Percentiles rank a stretch among this genome's conserved stretches.
phyloP scores from a whole-genome alignment of 2,329 filamentous ascomycete species.

The Grosmannia clavigera region DNA sequence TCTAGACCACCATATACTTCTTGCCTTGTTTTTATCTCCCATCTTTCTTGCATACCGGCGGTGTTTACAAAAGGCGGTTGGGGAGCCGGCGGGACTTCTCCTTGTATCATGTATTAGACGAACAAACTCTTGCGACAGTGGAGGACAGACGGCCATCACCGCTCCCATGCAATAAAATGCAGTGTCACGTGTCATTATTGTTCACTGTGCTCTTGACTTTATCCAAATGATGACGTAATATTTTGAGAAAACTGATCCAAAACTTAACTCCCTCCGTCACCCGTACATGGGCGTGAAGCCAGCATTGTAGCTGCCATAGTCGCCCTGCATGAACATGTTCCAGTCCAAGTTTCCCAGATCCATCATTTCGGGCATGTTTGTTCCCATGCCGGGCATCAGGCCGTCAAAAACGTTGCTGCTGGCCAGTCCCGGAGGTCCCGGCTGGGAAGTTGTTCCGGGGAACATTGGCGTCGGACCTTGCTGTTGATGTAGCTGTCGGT shows the following conservation, averaged over 20 bases:
- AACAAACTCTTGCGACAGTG: background rate
- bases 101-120: background rate
- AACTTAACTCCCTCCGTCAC: background rate
- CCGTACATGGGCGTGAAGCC: constrained; percentile 10
- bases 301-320: constrained; percentile 17
- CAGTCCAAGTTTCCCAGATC: constrained; percentile 32
- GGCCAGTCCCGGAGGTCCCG: background rate
- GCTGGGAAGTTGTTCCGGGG: background rate
- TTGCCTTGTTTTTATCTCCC: background rate
- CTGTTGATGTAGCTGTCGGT: background rate
- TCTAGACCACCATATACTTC: background rate
- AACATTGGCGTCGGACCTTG: background rate
- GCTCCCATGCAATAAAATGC: background rate
- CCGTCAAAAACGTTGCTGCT: background rate
- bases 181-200: too few relatives aligned
- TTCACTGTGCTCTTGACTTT: too few relatives aligned
- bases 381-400: constrained; percentile 4
- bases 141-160: constrained; percentile 6
- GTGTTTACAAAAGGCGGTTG: constrained; percentile 2
- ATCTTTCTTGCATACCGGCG: constrained; percentile 2
- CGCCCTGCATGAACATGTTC: constrained; percentile 30
- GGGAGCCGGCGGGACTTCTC: background rate
- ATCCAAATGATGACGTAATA: too few relatives aligned
- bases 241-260: too few relatives aligned
- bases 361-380: constrained; percentile 11